Percentiles rank a stretch among this genome's conserved stretches.
These are phyloP conservation scores for Aegilops speltoides DNA, from an alignment of 176 grass and related monocot species.

Conservation along the genomic window DNA sequence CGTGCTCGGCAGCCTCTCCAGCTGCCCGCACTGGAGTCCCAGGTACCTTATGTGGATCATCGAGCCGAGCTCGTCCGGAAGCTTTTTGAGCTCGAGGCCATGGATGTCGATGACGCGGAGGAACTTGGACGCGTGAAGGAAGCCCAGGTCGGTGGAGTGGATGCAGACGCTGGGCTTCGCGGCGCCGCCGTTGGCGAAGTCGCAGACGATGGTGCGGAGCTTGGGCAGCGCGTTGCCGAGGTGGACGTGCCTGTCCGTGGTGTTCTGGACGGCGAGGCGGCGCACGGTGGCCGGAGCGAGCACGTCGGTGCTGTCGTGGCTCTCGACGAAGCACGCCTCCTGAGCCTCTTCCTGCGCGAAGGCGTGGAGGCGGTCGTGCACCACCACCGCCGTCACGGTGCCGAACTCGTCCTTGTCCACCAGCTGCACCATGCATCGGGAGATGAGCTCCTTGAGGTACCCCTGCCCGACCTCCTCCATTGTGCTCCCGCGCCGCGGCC, in stretches of 20 bases:
- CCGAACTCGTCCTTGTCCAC: slow-evolving; percentile 40
- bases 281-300: slow-evolving; percentile 49
- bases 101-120: slow-evolving; percentile 56
- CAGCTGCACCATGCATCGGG: slow-evolving; percentile 52
- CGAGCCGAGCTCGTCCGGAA: slow-evolving; percentile 41
- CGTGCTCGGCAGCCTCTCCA: slow-evolving; percentile 44
- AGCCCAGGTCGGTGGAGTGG: slow-evolving; percentile 36
- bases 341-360: slow-evolving; percentile 60
- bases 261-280: slow-evolving; percentile 50
- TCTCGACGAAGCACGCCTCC: slow-evolving; percentile 53
- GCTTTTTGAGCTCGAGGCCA: slow-evolving; percentile 45
- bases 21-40: slow-evolving; percentile 14
- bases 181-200: slow-evolving; percentile 1
- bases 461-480: slow-evolving; percentile 47
- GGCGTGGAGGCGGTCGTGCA: slow-evolving; percentile 50
- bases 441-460: slow-evolving; percentile 51
- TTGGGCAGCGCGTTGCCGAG: slow-evolving; percentile 51
- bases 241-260: slow-evolving; percentile 35
- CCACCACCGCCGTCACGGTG: slow-evolving; percentile 23
- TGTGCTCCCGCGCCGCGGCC: slow-evolving; percentile 32
- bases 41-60: slow-evolving; percentile 66
- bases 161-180: not conserved
- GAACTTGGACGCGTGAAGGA: slow-evolving; percentile 55
- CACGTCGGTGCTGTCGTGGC: slow-evolving; percentile 57
- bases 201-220: slow-evolving; percentile 51